A percentile compares a stretch with the other conserved stretches of the same genome.
Conservation (phyloP, 2,329 filamentous ascomycete genomes). For the Colletotrichum tofieldiae region DNA sequence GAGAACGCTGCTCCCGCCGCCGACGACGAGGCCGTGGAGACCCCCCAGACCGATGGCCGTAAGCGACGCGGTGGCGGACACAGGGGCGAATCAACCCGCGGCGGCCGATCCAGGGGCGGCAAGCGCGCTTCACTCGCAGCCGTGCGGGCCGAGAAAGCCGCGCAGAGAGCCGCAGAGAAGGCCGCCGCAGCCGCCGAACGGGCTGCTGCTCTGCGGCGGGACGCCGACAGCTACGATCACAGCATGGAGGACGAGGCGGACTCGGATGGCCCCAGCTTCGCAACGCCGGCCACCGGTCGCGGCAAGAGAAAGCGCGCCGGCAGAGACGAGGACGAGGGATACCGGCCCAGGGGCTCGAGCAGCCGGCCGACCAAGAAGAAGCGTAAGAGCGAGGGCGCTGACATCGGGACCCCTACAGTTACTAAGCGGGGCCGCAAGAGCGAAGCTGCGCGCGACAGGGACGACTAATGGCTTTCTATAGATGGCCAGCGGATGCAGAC, state of each 20-base stretch:
- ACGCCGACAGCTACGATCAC: conserved; percentile 45
- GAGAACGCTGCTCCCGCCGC: conserved; percentile 60
- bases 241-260: conserved; percentile 34
- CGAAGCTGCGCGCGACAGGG: conserved; percentile 38
- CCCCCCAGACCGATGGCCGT: conserved; percentile 45
- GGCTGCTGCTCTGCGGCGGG: conserved; percentile 49
- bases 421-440: conserved; percentile 54
- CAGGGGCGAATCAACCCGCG: conserved; percentile 35
- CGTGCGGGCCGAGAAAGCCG: conserved; percentile 51
- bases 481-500: neutral
- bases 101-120: conserved; percentile 44
- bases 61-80: conserved; percentile 44
- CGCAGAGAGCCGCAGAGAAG: conserved; percentile 57
- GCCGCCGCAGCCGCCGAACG: conserved; percentile 48
- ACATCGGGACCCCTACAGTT: conserved; percentile 49
- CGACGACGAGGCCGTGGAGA: conserved; percentile 56
- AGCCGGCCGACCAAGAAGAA: conserved; percentile 70
- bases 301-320: conserved; percentile 65
- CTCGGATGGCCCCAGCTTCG: conserved; percentile 43
- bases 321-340: conserved; percentile 68
- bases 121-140: conserved; percentile 53
- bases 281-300: conserved; percentile 51
- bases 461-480: conserved; percentile 22
- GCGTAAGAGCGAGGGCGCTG: conserved; percentile 68
- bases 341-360: conserved; percentile 71